These are phyloP conservation scores for Trichoderma sp. DNA, from an alignment of 2,329 filamentous ascomycete species.

Conservation along the genomic window DNA sequence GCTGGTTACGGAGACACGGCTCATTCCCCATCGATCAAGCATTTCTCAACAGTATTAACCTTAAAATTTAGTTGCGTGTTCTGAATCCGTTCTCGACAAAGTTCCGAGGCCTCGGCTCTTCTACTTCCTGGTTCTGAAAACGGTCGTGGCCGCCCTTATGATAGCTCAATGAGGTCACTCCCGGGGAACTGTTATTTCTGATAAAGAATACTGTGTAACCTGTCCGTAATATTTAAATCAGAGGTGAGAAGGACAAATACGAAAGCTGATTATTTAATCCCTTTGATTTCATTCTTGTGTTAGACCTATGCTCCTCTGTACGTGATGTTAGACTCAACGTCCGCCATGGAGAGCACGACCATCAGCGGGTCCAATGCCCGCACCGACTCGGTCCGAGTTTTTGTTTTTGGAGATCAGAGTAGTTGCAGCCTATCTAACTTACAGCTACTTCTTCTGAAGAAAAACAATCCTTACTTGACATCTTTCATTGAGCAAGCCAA, in stretches of 20 bases:
- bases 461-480: slow-evolving; percentile 7
- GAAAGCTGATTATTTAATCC: neutral
- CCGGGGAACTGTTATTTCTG: neutral
- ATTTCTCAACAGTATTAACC: neutral
- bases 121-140: neutral
- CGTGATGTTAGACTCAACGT: neutral
- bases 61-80: neutral
- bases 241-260: neutral
- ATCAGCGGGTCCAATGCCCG: neutral
- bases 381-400: neutral
- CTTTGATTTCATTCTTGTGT: neutral
- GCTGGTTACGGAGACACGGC: neutral
- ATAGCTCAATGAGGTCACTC: neutral
- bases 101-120: neutral
- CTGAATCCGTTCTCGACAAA: neutral
- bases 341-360: slow-evolving; percentile 1
- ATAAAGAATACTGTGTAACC: neutral
- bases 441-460: slow-evolving; percentile 9
- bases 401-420: slow-evolving; percentile 17
- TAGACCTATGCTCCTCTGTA: neutral
- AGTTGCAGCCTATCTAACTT: neutral
- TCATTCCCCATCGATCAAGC: neutral
- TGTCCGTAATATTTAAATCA: neutral
- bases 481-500: slow-evolving; percentile 14
- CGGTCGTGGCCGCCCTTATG: neutral